Percentiles rank a stretch among this genome's conserved stretches.
phyloP scores from a whole-genome alignment of 768 basidiomycete genomes.

The Naganishia friedmannii region DNA sequence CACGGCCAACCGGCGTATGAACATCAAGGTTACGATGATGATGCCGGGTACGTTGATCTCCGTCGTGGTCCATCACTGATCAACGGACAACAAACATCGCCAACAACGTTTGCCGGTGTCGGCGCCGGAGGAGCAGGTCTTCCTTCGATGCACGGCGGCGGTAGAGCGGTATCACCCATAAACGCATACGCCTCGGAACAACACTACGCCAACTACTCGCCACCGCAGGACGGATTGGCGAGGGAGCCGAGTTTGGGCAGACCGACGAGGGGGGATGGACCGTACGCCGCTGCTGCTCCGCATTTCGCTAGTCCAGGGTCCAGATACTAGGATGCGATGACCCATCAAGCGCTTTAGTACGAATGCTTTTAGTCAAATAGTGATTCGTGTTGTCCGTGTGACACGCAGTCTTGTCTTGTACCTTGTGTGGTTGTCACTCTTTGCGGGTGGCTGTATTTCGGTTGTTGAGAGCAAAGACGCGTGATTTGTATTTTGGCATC shows the following conservation, averaged over 20 bases:
- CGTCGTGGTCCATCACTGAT: slow-evolving; percentile 38
- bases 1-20: slow-evolving; percentile 37
- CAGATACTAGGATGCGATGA: background rate
- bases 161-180: background rate
- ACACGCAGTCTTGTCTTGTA: no score
- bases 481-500: no score
- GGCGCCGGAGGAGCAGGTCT: slow-evolving; percentile 27
- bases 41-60: slow-evolving; percentile 44
- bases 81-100: background rate
- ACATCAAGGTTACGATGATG: slow-evolving; percentile 34
- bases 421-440: no score
- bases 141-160: background rate
- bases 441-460: no score
- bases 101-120: slow-evolving; percentile 20
- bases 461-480: no score
- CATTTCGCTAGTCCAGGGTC: background rate
- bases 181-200: background rate
- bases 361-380: no score
- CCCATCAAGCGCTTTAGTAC: no score
- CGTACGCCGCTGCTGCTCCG: slow-evolving; percentile 28
- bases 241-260: slow-evolving; percentile 29
- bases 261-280: slow-evolving; percentile 32
- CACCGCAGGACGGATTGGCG: background rate
- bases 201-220: slow-evolving; percentile 2
- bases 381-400: no score